phyloP scores from a whole-genome alignment of 2,329 filamentous ascomycete genomes.

The Immersiporthe knoxdaviesiana region DNA sequence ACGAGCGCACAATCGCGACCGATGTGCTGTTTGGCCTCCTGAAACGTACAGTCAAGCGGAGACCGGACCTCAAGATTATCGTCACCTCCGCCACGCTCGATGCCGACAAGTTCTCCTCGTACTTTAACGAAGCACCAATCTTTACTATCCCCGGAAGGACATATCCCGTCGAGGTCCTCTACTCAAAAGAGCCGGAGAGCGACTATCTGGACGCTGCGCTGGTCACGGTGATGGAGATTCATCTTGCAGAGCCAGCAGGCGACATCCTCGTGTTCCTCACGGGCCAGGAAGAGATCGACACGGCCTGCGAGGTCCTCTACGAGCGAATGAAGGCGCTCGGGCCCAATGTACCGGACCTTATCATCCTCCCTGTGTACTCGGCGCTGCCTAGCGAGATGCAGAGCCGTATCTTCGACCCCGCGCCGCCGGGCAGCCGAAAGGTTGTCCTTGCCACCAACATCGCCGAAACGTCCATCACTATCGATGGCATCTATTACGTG shows the following conservation, averaged over 20 bases:
- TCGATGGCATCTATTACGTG: constrained; percentile 97
- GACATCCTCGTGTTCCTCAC: constrained; percentile 98
- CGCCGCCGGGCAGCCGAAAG: constrained; percentile 82
- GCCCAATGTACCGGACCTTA: constrained; percentile 84
- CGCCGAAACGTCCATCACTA: constrained; percentile 96
- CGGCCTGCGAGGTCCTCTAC: constrained; percentile 85
- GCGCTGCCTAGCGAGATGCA: constrained; percentile 93
- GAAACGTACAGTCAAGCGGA: constrained; percentile 87
- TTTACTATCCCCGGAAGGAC: constrained; percentile 95
- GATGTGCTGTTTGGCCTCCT: constrained; percentile 93
- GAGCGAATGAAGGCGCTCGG: constrained; percentile 97
- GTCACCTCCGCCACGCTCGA: constrained; percentile 96
- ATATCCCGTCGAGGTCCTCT: constrained; percentile 94
- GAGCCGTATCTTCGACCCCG: constrained; percentile 90
- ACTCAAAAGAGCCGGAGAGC: constrained; percentile 90
- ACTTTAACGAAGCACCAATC: constrained; percentile 95
- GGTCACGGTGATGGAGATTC: constrained; percentile 98
- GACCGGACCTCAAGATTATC: constrained; percentile 90
- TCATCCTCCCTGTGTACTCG: constrained; percentile 96
- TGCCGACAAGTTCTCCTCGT: constrained; percentile 95
- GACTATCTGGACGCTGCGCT: constrained; percentile 94
- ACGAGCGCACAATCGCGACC: constrained; percentile 94
- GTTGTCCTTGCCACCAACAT: constrained; percentile 99
- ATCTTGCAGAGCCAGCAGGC: constrained; percentile 86
- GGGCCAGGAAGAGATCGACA: constrained; percentile 97